A percentile compares a stretch with the other conserved stretches of the same genome.
Evolutionary conservation across 1,284 basidiomycete species (phyloP).

Genomic region (Austroboletus niveus): DNA sequence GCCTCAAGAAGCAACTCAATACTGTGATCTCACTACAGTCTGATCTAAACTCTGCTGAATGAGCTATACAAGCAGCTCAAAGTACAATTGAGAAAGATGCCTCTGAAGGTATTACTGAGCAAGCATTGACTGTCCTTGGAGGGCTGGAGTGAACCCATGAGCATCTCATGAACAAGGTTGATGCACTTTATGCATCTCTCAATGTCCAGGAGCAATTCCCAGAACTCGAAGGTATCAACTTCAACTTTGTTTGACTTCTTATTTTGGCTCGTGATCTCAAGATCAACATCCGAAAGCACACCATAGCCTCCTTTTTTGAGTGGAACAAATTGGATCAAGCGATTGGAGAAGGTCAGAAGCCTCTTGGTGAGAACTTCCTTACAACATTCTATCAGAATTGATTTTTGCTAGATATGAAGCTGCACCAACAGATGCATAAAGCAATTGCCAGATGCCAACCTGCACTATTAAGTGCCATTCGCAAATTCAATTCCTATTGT

Average conservation of each 20-base stretch:
- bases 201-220: neutral
- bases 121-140: neutral
- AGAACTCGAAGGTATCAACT: neutral
- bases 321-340: neutral
- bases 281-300: neutral
- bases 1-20: neutral
- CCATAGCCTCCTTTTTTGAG: neutral
- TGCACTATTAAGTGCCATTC: neutral
- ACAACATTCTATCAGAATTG: neutral
- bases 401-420: neutral
- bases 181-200: neutral
- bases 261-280: neutral
- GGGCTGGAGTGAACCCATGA: neutral
- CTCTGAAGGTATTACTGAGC: neutral
- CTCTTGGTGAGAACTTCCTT: neutral
- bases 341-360: neutral
- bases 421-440: neutral
- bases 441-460: neutral
- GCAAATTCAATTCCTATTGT: neutral
- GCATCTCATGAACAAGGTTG: neutral
- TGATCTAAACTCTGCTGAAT: slow-evolving; percentile 12
- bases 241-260: neutral
- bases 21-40: neutral
- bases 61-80: slow-evolving; percentile 16
- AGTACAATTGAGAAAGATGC: slow-evolving; percentile 5